A percentile compares a stretch with the other conserved stretches of the same genome.
Evolutionary conservation across 768 basidiomycete genomes (phyloP).

Genomic region (Lenzites betulinus): DNA sequence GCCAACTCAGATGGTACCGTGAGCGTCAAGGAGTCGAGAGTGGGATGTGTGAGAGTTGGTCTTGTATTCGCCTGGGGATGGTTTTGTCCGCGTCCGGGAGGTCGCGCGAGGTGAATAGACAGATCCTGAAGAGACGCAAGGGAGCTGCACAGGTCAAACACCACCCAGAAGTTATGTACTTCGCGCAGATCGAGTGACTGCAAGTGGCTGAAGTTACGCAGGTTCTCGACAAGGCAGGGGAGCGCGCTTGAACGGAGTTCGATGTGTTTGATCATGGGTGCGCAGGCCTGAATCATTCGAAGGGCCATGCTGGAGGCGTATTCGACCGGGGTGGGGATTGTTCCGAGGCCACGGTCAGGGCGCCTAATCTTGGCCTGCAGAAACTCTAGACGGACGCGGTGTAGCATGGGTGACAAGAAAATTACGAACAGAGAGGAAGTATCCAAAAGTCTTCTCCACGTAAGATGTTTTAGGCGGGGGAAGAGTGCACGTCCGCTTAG

Average conservation of each 20-base stretch:
- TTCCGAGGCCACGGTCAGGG: background rate
- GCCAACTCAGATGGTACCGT: background rate
- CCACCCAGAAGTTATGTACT: background rate
- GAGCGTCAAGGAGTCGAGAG: background rate
- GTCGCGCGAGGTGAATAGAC: background rate
- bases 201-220: background rate
- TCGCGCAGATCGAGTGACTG: background rate
- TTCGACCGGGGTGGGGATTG: background rate
- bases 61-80: background rate
- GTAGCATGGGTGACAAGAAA: constrained; percentile 9
- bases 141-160: background rate
- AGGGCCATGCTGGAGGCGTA: background rate
- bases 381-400: background rate
- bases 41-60: background rate
- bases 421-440: background rate
- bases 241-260: background rate
- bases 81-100: no score
- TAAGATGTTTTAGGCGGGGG: background rate
- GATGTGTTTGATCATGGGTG: background rate
- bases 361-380: background rate
- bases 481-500: background rate
- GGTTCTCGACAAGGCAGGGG: background rate
- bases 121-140: background rate
- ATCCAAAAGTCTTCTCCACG: background rate
- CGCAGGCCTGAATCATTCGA: background rate